Evolutionary conservation across 2,329 filamentous ascomycete genomes (phyloP), one percentile per base, ranked within the genome.

Genomic region (Beauveria medogensis): DNA sequence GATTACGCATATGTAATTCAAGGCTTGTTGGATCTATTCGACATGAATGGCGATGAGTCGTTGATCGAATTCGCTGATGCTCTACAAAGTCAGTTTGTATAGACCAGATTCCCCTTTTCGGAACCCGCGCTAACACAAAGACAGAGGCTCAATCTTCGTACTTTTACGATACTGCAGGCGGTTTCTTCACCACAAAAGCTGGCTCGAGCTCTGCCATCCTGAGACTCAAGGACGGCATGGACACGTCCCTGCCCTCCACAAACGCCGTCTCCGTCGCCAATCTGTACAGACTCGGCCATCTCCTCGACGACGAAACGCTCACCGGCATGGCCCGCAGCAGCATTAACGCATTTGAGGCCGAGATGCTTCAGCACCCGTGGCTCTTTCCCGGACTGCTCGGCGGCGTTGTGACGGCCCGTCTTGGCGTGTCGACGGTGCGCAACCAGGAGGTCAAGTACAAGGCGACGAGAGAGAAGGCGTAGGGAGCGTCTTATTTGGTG

Each of bases 211-310:
- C 92, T 68, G 82, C 88, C 30, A 87, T 97, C 62, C 83, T 97
- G 63, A 88, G 93, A 26, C 82, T 97, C 55, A 99, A 99, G 75
- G 91, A 95, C 64, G 94, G 92, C 65, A 97, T 97, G 82, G 94
- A 99, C 73, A 91, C 91, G 5, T 88, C 91, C 1, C 88, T 94
- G 63, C 94, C 94, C 0, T 94, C 91, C 0, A 89, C 90, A 56
- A 99, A 99, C 70, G 91, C 91, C 44, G 83, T 93, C 6, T 89
- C 89, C n/a, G 90, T 91, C 0, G 82, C 84, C 18, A 97, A 97
- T 70, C 78, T 97, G n/a, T 89, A 94, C 74, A 86, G 91, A 0
- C 82, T 97, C 4, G 85, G 85, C 14, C 81, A 82, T 6, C 72
- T 96, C 2, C 78, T 96, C 0, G 82, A 84, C 52, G 85, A 91